Percentiles rank a stretch among this genome's conserved stretches.
Conservation (phyloP, 2,329 filamentous ascomycete genomes). For the Epichloe baconii region DNA sequence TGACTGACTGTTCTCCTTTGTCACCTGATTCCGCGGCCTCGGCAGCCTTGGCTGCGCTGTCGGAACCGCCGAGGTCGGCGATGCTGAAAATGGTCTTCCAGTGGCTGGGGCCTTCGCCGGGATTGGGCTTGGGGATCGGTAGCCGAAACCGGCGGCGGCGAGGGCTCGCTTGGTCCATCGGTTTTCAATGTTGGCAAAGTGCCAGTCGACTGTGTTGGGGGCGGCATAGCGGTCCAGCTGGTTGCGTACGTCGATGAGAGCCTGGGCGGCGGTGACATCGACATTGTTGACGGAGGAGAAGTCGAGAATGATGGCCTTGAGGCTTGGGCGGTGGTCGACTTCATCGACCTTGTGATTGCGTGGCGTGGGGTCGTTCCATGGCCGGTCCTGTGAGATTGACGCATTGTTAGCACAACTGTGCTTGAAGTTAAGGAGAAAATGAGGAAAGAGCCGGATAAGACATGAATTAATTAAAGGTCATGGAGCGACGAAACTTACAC, state of each 20-base stretch:
- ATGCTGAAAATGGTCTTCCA: conserved; percentile 83
- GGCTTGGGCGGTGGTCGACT: conserved; percentile 30
- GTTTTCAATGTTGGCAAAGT: conserved; percentile 39
- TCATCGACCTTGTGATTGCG: conserved; percentile 18
- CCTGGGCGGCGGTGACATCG: conserved; percentile 42
- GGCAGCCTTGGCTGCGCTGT: conserved; percentile 39
- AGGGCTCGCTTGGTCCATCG: conserved; percentile 45
- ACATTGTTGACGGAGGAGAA: conserved; percentile 41
- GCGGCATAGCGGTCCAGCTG: conserved; percentile 38
- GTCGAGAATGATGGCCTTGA: conserved; percentile 43
- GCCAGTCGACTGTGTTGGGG: conserved; percentile 33
- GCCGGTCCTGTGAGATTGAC: conserved; percentile 28
- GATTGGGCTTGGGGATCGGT: conserved; percentile 16
- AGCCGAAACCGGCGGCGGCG: conserved; percentile 39
- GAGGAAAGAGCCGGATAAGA: too few species aligned
- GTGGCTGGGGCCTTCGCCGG: conserved; percentile 13
- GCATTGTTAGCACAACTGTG: conserved; percentile 5
- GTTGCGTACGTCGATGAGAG: conserved; percentile 39
- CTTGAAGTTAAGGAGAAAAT: background rate
- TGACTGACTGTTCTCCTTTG: conserved; percentile 19
- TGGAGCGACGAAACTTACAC: conserved; percentile 20
- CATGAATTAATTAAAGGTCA: too few species aligned
- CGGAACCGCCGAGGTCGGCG: conserved; percentile 63
- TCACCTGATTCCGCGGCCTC: conserved; percentile 47
- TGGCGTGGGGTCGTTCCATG: conserved; percentile 42